These are phyloP conservation scores for Dianthus caryophyllus DNA, from an alignment of 148 eudicot genomes.

Conservation along the genomic window DNA sequence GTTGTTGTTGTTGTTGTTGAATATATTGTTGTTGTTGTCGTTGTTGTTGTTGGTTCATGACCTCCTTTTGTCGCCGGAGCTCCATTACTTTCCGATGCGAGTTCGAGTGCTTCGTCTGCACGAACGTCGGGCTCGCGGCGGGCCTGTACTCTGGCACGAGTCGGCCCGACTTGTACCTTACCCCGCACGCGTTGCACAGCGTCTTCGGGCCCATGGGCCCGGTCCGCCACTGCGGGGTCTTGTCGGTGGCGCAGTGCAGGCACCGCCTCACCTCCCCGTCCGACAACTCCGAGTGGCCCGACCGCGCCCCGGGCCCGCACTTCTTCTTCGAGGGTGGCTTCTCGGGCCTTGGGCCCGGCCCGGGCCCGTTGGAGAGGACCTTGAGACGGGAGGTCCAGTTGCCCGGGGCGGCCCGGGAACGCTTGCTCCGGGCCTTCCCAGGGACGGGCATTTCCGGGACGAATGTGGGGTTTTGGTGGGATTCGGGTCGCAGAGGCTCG, in stretches of 20 bases:
- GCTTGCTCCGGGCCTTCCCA: constrained; percentile 87
- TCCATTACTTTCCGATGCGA: constrained; percentile 78
- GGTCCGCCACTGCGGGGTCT: constrained; percentile 90
- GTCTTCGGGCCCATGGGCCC: constrained; percentile 93
- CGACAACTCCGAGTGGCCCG: background rate
- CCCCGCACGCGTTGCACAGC: constrained; percentile 90
- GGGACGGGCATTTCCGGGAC: constrained; percentile 53
- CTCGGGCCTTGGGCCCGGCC: constrained; percentile 9
- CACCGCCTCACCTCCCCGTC: constrained; percentile 54
- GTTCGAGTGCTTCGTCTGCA: constrained; percentile 66
- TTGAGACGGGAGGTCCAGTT: constrained; percentile 75
- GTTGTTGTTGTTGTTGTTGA: constrained; percentile 34
- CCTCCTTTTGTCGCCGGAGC: constrained; percentile 80
- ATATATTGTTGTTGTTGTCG: constrained; percentile 25
- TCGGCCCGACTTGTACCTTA: constrained; percentile 72
- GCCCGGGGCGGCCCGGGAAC: constrained; percentile 67
- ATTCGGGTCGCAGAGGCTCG: constrained; percentile 9
- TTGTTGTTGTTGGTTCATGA: constrained; percentile 23
- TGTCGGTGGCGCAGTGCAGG: constrained; percentile 69
- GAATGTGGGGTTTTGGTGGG: constrained; percentile 29
- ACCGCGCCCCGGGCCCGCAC: constrained; percentile 1
- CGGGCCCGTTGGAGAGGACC: constrained; percentile 22
- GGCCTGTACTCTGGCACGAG: constrained; percentile 90
- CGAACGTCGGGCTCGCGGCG: constrained; percentile 76
- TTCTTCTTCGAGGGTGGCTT: constrained; percentile 39